Evolutionary conservation across 768 basidiomycete species (phyloP), one percentile per base, ranked within the genome.

Genomic region (Amanita brunnescens): DNA sequence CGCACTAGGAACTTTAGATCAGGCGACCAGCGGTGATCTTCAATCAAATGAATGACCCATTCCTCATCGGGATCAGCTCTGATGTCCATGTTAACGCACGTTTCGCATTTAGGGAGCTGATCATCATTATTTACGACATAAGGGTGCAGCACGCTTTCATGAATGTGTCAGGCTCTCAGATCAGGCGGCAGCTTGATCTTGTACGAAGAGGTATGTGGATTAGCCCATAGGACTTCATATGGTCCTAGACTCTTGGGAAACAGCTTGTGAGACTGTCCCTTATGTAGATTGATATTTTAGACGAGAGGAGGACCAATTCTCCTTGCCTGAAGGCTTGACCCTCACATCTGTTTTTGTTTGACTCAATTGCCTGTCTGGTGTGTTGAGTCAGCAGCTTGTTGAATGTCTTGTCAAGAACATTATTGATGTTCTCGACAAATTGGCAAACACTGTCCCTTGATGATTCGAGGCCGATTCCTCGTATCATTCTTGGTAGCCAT

Each of bases 221-320:
- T 3, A 12, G 34, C 34, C n/a, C 12, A 4, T 12, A 2, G 63
- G 58, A 74, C 61, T 2, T 55, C 45, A 47, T 63, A 75, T 0
- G 72, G 75, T 5, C 75, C 70, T 10, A 74, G 59, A 49, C 55
- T 73, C 30, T 66, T 67, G 0, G 68, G 73, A 0, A 62, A 20
- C 0, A 75, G 55, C 42, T 73, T 74, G 4, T 55, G 18, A 0
- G 69, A 68, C 3, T 63, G 38, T 6, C 61, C 64, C 26, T 65
- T 67, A 2, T 65, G 70, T 7, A 71, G 24, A 1, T 53, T 40
- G 0, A 76, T 53, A 51, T 74, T 71, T 66, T 53, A 0, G 67
- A 71, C 0, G 70, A 68, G 6, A 75, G 37, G 38, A 70, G 72
- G 0, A 68, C 70, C 6, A 61, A 29, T 6, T 62, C 57, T 0